Evolutionary conservation across 768 basidiomycete species (phyloP), one percentile per base, ranked within the genome.

Genomic region (Infundibulicybe gibba): DNA sequence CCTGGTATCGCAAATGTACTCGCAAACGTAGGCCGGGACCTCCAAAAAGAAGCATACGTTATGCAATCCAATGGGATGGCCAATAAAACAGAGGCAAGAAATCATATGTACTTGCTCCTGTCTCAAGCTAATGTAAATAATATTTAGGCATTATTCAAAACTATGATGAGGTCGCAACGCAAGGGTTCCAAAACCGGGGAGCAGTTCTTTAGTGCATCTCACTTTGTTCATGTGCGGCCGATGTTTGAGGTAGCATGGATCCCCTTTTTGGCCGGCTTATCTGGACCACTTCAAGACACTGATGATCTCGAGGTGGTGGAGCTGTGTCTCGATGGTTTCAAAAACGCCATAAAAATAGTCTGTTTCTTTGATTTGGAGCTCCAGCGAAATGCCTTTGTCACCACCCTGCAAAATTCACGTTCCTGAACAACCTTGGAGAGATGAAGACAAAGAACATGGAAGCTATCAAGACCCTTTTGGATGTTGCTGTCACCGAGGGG

Each of bases 211-310:
- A 92, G 90, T 52, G 97, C 97, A 1, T 97, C 92, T 0, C 90
- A 97, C 59, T 91, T 94, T 51, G 82, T 97, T 48, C 97, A 99
- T 62, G 95, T 98, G 50, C 81, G 85, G 32, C 95, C 97, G 15
- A 99, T 99, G 97, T 97, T 99, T 57, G 95, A 98, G 66, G 94
- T 97, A 6, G 94, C 93, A 16, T 99, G 97, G 97, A 98, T 98
- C 70, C 85, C 97, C 1, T 94, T 97, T 67, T 77, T 99, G 17
- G 95, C 97, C 12, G 94, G 94, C 10, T 74, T 98, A 21, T 98
- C 97, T 8, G 91, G 84, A 0, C 95, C 94, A 13, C 74, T 98
- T 38, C 97, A 98, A 63, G 90, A 94, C 49, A 93, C 94, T 1
- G 93, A 97, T 59, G 94, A 97, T 64, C 71, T 94, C 40, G 94